Percentiles rank a stretch among this genome's conserved stretches.
These are phyloP conservation scores for Rhizoclosmatium sp. DNA, from an alignment of 192 early-diverging fungal genomes.

Conservation along the genomic window DNA sequence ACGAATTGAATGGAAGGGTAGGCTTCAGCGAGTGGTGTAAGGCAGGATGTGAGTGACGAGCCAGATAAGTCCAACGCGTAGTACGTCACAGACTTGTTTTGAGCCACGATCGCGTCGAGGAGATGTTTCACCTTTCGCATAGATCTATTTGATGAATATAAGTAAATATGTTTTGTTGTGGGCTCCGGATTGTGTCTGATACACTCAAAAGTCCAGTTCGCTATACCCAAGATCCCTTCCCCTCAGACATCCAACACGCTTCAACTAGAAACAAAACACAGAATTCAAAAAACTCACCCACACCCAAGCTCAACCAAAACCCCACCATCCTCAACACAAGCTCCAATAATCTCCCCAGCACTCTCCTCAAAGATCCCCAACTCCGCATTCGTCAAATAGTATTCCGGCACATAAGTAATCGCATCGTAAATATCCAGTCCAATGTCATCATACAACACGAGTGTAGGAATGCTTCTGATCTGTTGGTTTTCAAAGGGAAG, in stretches of 20 bases:
- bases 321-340: constrained; percentile 69
- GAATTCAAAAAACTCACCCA: constrained; percentile 62
- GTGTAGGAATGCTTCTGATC: constrained; percentile 74
- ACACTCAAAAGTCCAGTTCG: background rate
- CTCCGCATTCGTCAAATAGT: constrained; percentile 89
- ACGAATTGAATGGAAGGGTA: constrained; percentile 75
- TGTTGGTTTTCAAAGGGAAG: background rate
- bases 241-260: too few species aligned
- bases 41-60: constrained; percentile 74
- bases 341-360: constrained; percentile 66
- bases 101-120: constrained; percentile 74
- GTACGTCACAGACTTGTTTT: constrained; percentile 73
- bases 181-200: background rate
- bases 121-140: constrained; percentile 89
- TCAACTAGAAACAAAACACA: background rate
- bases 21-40: constrained; percentile 66
- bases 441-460: constrained; percentile 83
- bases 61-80: constrained; percentile 91
- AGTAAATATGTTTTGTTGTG: background rate
- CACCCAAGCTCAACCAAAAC: constrained; percentile 89
- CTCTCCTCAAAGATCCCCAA: constrained; percentile 77
- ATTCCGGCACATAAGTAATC: constrained; percentile 85
- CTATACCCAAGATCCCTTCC: too few species aligned
- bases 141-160: constrained; percentile 56
- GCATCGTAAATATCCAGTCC: constrained; percentile 90